Evolutionary conservation across 352 stramenopile genomes (phyloP), one percentile per base, ranked within the genome.

Genomic region (Phytopythium kandeliae): DNA sequence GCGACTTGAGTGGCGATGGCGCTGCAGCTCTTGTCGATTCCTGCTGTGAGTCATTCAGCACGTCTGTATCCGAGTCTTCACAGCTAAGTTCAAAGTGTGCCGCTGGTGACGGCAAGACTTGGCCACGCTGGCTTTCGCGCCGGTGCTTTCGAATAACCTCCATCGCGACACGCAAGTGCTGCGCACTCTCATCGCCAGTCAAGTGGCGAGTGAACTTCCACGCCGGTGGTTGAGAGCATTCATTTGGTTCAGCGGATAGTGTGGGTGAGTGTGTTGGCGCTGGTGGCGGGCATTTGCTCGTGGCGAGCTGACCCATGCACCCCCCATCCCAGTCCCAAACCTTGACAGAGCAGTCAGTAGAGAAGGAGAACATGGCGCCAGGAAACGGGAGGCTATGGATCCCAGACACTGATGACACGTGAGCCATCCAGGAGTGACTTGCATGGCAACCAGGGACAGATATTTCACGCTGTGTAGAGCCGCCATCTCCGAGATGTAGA

Each of bases 171-270:
- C 44, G 57, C 22, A 67, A 48, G 38, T 70, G 65, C 2, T 67
- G 34, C 0, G 65, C 55, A 10, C 70, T 74, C 24, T 71, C 55
- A n/a, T 73, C 63, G 17, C 57, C 56, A 22, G 44, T 44, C 8
- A 60, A 38, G 25, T 78, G 69, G 16, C 70, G 67, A 13, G 77
- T 61, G n/a, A 75, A 85, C 49, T 83, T 82, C 71, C 74, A 85
- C 16, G 68, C 60, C 1, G 60, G 61, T 12, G 38, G 17, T 25
- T 45, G 38, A 4, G 19, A 28, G 19, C 19, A 28, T 7, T 45
- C 38, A 28, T 45, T 17, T 7, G 34, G 9, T 4, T 38, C 34
- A 34, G 30, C 30, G 6, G 30, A 34, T 11, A 11, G 11, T 11
- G 30, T 11, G 7, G 15, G 5, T 4, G 55, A 34, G 17, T 48